phyloP scores from a whole-genome alignment of 2,329 filamentous ascomycete genomes.

The Nigrospora osmanthi region DNA sequence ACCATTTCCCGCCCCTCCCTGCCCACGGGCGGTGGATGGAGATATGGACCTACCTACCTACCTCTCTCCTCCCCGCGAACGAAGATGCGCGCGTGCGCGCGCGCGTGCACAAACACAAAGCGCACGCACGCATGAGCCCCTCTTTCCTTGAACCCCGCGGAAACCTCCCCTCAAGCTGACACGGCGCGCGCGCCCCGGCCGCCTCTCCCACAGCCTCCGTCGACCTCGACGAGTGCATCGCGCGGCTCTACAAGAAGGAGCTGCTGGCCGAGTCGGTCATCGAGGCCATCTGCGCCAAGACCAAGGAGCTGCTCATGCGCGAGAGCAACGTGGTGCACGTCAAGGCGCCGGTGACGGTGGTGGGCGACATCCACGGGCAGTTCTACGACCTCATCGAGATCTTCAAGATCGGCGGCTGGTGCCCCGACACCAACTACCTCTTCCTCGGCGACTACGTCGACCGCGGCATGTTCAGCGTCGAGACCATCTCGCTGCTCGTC shows the following conservation, averaged over 20 bases:
- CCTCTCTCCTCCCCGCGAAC: too few species aligned
- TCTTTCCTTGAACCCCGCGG: too few species aligned
- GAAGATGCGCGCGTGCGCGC: too few species aligned
- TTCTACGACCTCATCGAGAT: constrained; percentile 99
- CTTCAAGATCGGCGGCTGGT: constrained; percentile 95
- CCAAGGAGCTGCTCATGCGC: constrained; percentile 97
- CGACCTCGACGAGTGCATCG: constrained; percentile 97
- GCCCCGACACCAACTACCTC: constrained; percentile 95
- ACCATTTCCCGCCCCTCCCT: constrained; percentile 1
- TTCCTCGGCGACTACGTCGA: constrained; percentile 99
- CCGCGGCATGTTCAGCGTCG: constrained; percentile 95
- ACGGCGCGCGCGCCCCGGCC: not conserved
- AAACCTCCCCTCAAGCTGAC: too few species aligned
- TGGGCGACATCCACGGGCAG: constrained; percentile 97
- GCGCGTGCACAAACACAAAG: too few species aligned
- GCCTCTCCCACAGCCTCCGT: constrained; percentile 62
- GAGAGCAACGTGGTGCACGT: constrained; percentile 99
- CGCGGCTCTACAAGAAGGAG: constrained; percentile 93
- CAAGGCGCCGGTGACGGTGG: constrained; percentile 87
- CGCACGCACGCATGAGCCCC: too few species aligned
- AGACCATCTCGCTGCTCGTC: constrained; percentile 95
- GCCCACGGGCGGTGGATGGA: not conserved
- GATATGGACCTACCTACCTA: too few species aligned
- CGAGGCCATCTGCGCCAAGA: constrained; percentile 98
- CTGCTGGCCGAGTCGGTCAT: constrained; percentile 95